A percentile compares a stretch with the other conserved stretches of the same genome.
phyloP scores from a whole-genome alignment of 257 asterid species.

The Solanum bulbocastanum region DNA sequence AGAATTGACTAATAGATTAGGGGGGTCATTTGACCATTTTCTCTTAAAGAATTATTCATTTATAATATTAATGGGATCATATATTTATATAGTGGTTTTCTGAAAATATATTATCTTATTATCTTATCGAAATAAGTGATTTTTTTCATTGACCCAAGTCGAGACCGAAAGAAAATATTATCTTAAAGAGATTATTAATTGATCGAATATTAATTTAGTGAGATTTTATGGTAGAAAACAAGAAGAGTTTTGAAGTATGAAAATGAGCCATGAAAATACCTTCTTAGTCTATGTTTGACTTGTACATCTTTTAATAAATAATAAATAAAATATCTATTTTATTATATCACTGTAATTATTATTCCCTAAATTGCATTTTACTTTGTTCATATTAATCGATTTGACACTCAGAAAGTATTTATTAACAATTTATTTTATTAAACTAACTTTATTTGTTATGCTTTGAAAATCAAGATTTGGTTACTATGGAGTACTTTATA shows the following conservation, averaged over 20 bases:
- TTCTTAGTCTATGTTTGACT: background rate
- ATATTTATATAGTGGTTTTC: too few species aligned
- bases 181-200: too few species aligned
- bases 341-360: background rate
- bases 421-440: background rate
- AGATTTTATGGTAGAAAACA: background rate
- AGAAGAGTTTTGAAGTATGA: background rate
- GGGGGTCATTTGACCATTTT: too few species aligned
- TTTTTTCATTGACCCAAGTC: too few species aligned
- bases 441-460: background rate
- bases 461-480: background rate
- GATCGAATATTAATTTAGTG: too few species aligned
- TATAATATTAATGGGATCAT: too few species aligned
- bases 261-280: background rate
- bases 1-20: too few species aligned
- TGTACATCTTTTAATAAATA: background rate
- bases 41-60: too few species aligned
- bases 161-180: fast-evolving
- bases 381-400: too few species aligned
- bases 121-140: too few species aligned
- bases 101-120: too few species aligned
- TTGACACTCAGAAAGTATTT: background rate
- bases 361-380: fast-evolving
- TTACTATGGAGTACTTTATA: background rate
- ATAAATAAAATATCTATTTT: background rate